Percentiles rank a stretch among this genome's conserved stretches.
These are phyloP conservation scores for Nemania bipapillata DNA, from an alignment of 2,329 filamentous ascomycete genomes.

Conservation along the genomic window DNA sequence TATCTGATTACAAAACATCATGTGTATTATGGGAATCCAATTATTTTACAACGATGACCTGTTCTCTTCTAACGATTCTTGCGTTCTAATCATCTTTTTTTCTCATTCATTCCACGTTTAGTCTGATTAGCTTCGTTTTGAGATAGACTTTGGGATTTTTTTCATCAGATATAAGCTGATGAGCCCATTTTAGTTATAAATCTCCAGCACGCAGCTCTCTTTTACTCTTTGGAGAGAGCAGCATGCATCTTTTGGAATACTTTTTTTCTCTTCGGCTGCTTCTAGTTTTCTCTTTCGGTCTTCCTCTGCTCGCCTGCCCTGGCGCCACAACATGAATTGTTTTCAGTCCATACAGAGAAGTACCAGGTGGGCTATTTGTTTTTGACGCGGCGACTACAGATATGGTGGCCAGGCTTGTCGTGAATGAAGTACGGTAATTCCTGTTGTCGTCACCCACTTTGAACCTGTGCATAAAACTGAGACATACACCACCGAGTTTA, in stretches of 20 bases:
- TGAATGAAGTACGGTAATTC: constrained; percentile 21
- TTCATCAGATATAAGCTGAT: neutral
- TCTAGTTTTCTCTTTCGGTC: neutral
- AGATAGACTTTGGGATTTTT: neutral
- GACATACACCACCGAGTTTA: constrained; percentile 17
- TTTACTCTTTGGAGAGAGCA: neutral
- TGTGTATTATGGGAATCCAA: neutral
- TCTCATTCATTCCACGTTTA: neutral
- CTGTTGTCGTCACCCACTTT: constrained; percentile 6
- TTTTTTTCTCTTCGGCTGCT: neutral
- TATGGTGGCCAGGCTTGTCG: neutral
- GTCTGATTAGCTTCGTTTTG: neutral
- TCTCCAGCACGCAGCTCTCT: neutral
- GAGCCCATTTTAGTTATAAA: neutral
- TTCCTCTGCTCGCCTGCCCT: neutral
- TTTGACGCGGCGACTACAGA: constrained; percentile 7
- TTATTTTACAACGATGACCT: neutral
- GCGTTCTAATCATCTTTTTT: neutral
- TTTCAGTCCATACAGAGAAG: constrained; percentile 14
- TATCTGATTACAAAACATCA: neutral
- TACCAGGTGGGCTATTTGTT: constrained; percentile 12
- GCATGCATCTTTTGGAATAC: neutral
- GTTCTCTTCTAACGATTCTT: neutral
- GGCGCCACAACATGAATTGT: constrained; percentile 2
- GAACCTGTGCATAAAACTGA: constrained; percentile 25